Evolutionary conservation across 2,329 filamentous ascomycete species (phyloP).

Genomic region (Bipolaris zeicola): DNA sequence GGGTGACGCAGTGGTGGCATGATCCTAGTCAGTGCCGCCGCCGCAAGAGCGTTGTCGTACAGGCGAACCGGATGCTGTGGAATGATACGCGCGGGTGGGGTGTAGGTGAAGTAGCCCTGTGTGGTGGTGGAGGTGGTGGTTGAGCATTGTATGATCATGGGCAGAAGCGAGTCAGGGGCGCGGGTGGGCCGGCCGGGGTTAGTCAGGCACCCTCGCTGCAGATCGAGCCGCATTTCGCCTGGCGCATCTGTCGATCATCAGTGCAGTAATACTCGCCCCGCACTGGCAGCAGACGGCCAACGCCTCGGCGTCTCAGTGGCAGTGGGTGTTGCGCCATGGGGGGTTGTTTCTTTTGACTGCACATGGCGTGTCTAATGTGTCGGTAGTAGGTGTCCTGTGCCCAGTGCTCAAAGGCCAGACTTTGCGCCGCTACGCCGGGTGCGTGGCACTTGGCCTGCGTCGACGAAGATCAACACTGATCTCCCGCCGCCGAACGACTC

Average conservation of each 20-base stretch:
- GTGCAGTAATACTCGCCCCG: conserved; percentile 17
- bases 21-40: conserved; percentile 28
- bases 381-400: neutral
- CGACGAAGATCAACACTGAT: conserved; percentile 6
- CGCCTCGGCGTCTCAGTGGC: neutral
- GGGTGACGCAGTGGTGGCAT: conserved; percentile 25
- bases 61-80: conserved; percentile 24
- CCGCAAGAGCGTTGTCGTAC: conserved; percentile 30
- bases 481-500: neutral
- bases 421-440: conserved; percentile 5
- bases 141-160: conserved; percentile 6
- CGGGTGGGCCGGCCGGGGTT: conserved; percentile 28
- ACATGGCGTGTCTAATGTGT: too few relatives aligned
- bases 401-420: neutral
- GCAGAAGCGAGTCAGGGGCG: conserved; percentile 16
- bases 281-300: conserved; percentile 24
- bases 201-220: conserved; percentile 33
- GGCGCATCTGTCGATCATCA: conserved; percentile 21
- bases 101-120: conserved; percentile 20
- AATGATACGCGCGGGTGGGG: conserved; percentile 17
- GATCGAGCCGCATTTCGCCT: conserved; percentile 27
- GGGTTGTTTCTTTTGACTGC: neutral
- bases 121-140: conserved; percentile 25
- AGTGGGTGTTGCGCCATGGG: conserved; percentile 3
- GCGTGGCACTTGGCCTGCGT: conserved; percentile 6